Evolutionary conservation across 2,329 filamentous ascomycete genomes (phyloP).

Genomic region (Orbilia brochopaga): DNA sequence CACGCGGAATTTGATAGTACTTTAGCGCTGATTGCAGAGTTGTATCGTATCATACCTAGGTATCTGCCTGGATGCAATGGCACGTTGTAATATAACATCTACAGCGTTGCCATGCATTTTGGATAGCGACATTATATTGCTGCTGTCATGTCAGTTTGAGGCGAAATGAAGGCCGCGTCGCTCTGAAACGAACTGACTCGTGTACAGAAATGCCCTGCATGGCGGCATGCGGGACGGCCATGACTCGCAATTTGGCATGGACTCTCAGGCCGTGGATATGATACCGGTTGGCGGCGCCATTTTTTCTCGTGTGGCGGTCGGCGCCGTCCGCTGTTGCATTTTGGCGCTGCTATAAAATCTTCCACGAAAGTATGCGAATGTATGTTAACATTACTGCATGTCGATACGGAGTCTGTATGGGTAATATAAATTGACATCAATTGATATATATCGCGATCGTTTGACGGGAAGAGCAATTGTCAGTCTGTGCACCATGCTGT

Average conservation of each 20-base stretch:
- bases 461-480: neutral
- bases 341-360: neutral
- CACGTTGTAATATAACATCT: too few relatives aligned
- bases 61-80: too few relatives aligned
- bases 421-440: constrained; percentile 1
- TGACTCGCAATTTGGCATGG: neutral
- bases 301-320: neutral
- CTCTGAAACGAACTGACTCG: neutral
- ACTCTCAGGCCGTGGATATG: neutral
- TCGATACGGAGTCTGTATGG: too few relatives aligned
- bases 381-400: too few relatives aligned
- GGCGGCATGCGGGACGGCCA: neutral
- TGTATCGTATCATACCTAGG: too few relatives aligned
- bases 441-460: too few relatives aligned
- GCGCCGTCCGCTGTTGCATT: constrained; percentile 1
- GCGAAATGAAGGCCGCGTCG: too few relatives aligned
- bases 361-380: neutral
- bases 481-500: constrained; percentile 57
- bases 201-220: neutral
- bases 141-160: too few relatives aligned
- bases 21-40: too few relatives aligned
- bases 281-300: neutral
- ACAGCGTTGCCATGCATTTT: too few relatives aligned
- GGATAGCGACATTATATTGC: too few relatives aligned
- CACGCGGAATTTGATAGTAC: too few relatives aligned